Percentiles rank a stretch among this genome's conserved stretches.
Conservation (phyloP, 176 grass and related monocot genomes). For the Rhynchospora pubera region DNA sequence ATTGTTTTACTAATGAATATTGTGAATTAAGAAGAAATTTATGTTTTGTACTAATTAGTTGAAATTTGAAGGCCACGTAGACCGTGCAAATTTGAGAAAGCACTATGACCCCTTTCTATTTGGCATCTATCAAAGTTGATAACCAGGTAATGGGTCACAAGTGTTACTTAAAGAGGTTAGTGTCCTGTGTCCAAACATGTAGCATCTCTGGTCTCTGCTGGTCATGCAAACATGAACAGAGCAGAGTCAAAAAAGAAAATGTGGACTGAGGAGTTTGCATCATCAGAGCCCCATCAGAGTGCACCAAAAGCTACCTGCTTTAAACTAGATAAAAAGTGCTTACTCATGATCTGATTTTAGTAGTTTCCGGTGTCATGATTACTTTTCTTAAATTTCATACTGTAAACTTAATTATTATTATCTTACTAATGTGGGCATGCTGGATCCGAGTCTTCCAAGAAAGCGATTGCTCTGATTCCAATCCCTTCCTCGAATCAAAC, state of each 20-base stretch:
- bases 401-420: background rate
- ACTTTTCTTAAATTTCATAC: background rate
- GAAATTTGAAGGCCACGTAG: no score
- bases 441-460: background rate
- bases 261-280: constrained; percentile 4
- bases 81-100: no score
- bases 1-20: no score
- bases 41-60: no score
- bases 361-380: background rate
- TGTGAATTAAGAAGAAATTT: no score
- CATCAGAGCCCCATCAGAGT: constrained; percentile 10
- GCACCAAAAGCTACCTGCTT: constrained; percentile 1
- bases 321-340: background rate
- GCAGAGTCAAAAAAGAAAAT: constrained; percentile 4
- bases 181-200: background rate
- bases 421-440: background rate
- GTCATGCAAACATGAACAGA: background rate
- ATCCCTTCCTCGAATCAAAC: background rate
- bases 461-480: background rate
- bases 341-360: background rate
- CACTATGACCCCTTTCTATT: no score
- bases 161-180: no score
- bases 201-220: background rate
- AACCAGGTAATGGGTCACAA: no score
- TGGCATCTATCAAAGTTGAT: no score